These are phyloP conservation scores for Kwoniella sp. DNA, from an alignment of 768 basidiomycete genomes.

Conservation along the genomic window DNA sequence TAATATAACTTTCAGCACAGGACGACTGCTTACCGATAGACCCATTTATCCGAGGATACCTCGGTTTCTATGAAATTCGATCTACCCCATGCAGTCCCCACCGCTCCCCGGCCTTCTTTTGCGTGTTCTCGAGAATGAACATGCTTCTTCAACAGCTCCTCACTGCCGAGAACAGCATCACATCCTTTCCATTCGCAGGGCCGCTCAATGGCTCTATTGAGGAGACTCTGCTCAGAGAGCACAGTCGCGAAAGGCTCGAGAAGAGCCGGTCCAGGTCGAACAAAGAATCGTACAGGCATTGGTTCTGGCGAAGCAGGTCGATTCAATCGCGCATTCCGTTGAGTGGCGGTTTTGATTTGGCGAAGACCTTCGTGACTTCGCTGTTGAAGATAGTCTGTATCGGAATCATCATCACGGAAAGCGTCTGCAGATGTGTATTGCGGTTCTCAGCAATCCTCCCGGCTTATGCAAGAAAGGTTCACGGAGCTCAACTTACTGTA, in stretches of 20 bases:
- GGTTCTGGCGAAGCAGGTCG: conserved; percentile 30
- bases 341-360: conserved; percentile 23
- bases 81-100: conserved; percentile 12
- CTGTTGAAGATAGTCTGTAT: conserved; percentile 16
- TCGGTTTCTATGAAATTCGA: conserved; percentile 7
- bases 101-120: conserved; percentile 21
- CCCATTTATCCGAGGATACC: conserved; percentile 2
- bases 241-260: conserved; percentile 33
- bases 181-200: conserved; percentile 44
- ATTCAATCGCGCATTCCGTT: conserved; percentile 16
- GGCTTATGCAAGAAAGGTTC: no score
- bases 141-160: conserved; percentile 30
- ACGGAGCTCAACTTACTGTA: conserved; percentile 45
- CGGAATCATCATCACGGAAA: conserved; percentile 42
- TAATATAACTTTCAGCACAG: no score
- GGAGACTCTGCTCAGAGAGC: conserved; percentile 20
- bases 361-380: conserved; percentile 22
- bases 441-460: no score
- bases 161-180: conserved; percentile 37
- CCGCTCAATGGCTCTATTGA: conserved; percentile 14
- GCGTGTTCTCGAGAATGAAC: conserved; percentile 28
- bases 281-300: conserved; percentile 33
- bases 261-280: conserved; percentile 31
- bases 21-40: conserved; percentile 13
- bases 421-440: no score